Evolutionary conservation across 2,329 filamentous ascomycete genomes (phyloP).

Genomic region (Gaeumannomyces sp.): DNA sequence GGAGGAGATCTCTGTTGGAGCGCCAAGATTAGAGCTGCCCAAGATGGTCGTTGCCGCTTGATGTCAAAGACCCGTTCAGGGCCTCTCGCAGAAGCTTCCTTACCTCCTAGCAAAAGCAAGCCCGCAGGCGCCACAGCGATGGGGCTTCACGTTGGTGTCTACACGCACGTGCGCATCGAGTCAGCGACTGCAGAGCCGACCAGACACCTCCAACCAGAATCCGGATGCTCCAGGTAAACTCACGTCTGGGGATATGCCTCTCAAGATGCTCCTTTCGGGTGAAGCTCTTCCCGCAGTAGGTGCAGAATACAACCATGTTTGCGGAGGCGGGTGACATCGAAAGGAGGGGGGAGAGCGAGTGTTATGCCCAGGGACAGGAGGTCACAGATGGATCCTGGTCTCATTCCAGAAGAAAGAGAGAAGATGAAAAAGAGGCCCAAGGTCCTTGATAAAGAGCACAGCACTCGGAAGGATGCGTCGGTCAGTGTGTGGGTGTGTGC

Average conservation of each 20-base stretch:
- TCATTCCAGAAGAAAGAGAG: not conserved
- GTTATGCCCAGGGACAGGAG: not conserved
- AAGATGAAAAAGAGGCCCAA: not conserved
- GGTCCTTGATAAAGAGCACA: slow-evolving; percentile 1
- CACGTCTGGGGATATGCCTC: slow-evolving; percentile 46
- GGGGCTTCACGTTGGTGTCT: slow-evolving; percentile 52
- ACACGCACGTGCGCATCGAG: not conserved
- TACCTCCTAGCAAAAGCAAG: slow-evolving; percentile 45
- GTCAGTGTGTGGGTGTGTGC: not conserved
- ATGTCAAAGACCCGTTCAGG: not conserved
- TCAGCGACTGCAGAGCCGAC: not conserved
- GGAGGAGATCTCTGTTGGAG: slow-evolving; percentile 39
- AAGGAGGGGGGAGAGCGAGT: not conserved
- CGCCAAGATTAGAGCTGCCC: slow-evolving; percentile 6
- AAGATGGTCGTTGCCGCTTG: not conserved
- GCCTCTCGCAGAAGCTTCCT: slow-evolving; percentile 13
- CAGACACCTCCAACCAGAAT: not conserved
- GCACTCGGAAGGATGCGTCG: not conserved
- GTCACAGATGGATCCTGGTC: not conserved
- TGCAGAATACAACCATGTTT: slow-evolving; percentile 34
- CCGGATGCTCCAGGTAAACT: slow-evolving; percentile 19
- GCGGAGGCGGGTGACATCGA: not conserved
- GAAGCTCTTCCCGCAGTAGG: slow-evolving; percentile 49
- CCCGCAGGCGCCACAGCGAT: slow-evolving; percentile 42
- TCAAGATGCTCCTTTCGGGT: slow-evolving; percentile 52